Evolutionary conservation across 495 filamentous ascomycete genomes (phyloP).

Genomic region (Aspergillus steynii): DNA sequence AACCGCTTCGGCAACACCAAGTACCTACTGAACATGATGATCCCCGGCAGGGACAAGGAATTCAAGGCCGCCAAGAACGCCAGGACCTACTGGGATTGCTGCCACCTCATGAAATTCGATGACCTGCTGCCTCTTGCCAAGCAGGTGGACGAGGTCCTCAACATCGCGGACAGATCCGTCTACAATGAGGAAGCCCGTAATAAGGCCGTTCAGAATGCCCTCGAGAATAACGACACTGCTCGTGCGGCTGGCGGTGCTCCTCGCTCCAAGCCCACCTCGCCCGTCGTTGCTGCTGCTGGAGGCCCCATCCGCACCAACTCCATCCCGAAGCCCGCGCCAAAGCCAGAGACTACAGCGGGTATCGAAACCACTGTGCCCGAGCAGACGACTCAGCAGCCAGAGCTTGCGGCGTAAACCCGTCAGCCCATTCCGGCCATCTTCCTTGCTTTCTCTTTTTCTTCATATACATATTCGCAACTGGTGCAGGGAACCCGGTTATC

Average conservation of each 20-base stretch:
- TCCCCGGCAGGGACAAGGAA: conserved; percentile 71
- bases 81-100: conserved; percentile 66
- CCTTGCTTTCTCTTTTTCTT: neutral
- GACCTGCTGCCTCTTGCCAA: conserved; percentile 58
- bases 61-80: conserved; percentile 55
- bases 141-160: conserved; percentile 63
- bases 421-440: neutral
- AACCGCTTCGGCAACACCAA: conserved; percentile 93
- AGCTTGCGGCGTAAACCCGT: neutral
- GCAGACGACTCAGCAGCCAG: neutral
- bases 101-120: conserved; percentile 60
- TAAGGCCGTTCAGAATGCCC: conserved; percentile 55
- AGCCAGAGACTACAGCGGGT: conserved; percentile 17
- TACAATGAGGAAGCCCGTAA: conserved; percentile 31
- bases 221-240: conserved; percentile 49
- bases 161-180: conserved; percentile 50
- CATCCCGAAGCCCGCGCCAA: conserved; percentile 29
- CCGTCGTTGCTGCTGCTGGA: conserved; percentile 22
- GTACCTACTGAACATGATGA: conserved; percentile 77
- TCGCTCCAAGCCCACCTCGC: conserved; percentile 31
- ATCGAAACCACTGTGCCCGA: conserved; percentile 24
- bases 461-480: neutral
- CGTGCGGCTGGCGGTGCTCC: conserved; percentile 41
- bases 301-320: conserved; percentile 46
- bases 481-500: neutral